These are phyloP conservation scores for Suillus hirtellus DNA, from an alignment of 768 basidiomycete genomes.

Conservation along the genomic window DNA sequence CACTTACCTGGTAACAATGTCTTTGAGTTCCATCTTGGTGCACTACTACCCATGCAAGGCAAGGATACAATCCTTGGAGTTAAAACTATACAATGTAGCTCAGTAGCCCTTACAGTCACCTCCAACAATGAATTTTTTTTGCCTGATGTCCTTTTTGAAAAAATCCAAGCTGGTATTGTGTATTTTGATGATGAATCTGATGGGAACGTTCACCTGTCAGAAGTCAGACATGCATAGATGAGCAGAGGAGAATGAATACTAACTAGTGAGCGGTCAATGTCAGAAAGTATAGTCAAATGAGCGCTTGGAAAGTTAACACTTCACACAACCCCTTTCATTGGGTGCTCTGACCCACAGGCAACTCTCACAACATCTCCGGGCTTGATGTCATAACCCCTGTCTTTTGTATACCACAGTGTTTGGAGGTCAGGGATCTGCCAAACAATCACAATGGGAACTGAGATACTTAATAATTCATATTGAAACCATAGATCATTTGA, in stretches of 20 bases:
- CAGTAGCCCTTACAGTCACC: background rate
- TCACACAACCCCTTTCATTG: background rate
- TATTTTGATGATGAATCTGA: background rate
- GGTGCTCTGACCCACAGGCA: background rate
- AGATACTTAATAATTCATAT: too few species aligned
- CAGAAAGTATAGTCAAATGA: background rate
- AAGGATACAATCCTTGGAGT: background rate
- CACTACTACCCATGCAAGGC: background rate
- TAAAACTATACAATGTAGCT: background rate
- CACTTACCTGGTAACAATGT: background rate
- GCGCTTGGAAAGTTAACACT: background rate
- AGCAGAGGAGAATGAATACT: background rate
- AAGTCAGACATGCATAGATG: background rate
- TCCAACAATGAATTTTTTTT: background rate
- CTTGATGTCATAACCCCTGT: background rate
- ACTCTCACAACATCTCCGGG: background rate
- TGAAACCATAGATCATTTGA: too few species aligned
- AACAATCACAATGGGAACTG: too few species aligned
- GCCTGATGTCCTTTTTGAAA: too few species aligned
- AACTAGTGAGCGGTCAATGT: background rate
- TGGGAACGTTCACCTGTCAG: background rate
- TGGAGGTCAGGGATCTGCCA: too few species aligned
- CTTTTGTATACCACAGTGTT: background rate
- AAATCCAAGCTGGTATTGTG: background rate
- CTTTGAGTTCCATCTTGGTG: background rate